Percentiles rank a stretch among this genome's conserved stretches.
phyloP scores from a whole-genome alignment of 2,329 filamentous ascomycete species.

The Achaetomium macrosporum region DNA sequence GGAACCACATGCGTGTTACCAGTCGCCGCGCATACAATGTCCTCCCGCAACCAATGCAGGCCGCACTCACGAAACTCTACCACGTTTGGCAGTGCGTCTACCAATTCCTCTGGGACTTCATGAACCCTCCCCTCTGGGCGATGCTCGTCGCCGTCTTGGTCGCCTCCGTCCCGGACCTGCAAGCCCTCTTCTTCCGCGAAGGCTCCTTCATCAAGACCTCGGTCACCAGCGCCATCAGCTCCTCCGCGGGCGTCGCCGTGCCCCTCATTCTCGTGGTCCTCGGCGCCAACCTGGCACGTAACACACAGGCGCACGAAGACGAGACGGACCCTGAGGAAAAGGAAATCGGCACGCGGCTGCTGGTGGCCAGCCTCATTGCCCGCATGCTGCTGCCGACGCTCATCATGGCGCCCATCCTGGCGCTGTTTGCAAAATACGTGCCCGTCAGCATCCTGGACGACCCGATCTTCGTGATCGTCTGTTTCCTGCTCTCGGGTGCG shows the following conservation, averaged over 20 bases:
- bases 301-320: constrained; percentile 67
- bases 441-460: constrained; percentile 93
- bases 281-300: constrained; percentile 88
- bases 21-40: constrained; percentile 28
- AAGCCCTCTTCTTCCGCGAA: constrained; percentile 79
- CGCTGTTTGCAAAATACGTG: constrained; percentile 80
- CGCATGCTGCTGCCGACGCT: constrained; percentile 90
- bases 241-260: constrained; percentile 85
- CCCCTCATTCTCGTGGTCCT: constrained; percentile 93
- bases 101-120: constrained; percentile 78
- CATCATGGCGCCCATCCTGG: constrained; percentile 87
- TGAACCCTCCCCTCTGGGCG: constrained; percentile 97
- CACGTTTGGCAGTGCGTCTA: constrained; percentile 42
- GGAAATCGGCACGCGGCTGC: constrained; percentile 63
- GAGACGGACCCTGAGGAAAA: constrained; percentile 63
- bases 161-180: constrained; percentile 77
- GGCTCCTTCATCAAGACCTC: constrained; percentile 91
- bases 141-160: constrained; percentile 91
- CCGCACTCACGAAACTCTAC: constrained; percentile 28
- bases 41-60: constrained; percentile 41
- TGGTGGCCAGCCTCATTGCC: constrained; percentile 78
- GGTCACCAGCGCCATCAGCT: constrained; percentile 77
- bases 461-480: constrained; percentile 96
- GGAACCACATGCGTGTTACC: constrained; percentile 18
- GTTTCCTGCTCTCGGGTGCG: constrained; percentile 90